Base-by-base conservation (phyloP, 805 yeast species). In the Ogataea ganodermae region DNA sequence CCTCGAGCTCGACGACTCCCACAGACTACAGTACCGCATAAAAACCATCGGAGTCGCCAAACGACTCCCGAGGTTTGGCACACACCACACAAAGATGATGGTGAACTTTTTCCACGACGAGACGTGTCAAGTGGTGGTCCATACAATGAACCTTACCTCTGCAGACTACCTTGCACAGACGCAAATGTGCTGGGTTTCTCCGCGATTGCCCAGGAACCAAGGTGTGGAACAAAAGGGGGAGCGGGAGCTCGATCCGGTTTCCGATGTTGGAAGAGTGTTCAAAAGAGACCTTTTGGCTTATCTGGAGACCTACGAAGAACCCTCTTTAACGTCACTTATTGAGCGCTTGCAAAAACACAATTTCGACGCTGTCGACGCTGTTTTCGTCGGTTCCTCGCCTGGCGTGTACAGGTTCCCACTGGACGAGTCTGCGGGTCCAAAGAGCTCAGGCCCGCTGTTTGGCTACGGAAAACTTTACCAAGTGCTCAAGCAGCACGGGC, bases 61-160 rank as follows among this genome's bases (percentile, higher is more conserved):
- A 17, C 51, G 49, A 13, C 43, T 62, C 9, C 51, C 55, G 0
- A 72, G 66, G 16, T 76, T 52, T 55, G 65, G 78, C 0, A 69
- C 75, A 3, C 90, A 85, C 61, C 92, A 85, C 60, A 74, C 88
- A 1, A 85, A 85, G 59, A 66, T 84, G 76, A 80, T 84, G 72
- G 66, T 85, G 12, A 84, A 84, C 56, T 67, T 75, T 48, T 81
- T 71, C 56, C 59, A 59, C 2, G 78, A 78, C 51, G 68, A 66
- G 14, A 63, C 74, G 0, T 62, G 74, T 26, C 81, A 78, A 57
- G 61, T 85, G 0, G 79, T 78, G 18, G 66, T 84, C 20, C 78
- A 83, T 61, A 79, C 89, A 1, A 74, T 78, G 60, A 85, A 85
- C 61, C 59, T 83, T 45, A 80, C 83, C 0, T 61, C 62, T 28